Evolutionary conservation across 78 protist species (phyloP).

Genomic region (Acrasis kona): DNA sequence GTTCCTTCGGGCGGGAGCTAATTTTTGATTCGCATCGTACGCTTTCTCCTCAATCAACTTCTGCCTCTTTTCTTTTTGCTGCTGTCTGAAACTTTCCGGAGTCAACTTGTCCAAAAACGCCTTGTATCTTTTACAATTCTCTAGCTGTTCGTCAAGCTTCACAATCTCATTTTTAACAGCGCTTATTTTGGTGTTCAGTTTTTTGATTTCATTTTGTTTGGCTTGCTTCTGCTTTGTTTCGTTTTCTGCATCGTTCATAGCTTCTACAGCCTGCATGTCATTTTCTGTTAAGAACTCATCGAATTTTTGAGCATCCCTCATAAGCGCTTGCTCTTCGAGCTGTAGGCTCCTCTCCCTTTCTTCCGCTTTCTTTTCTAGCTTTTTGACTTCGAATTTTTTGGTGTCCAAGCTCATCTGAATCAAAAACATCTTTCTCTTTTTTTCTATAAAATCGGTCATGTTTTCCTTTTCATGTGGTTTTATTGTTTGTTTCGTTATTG

Average conservation of each 20-base stretch:
- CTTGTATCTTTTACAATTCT: slow-evolving; percentile 39
- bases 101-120: slow-evolving; percentile 38
- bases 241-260: slow-evolving; percentile 42
- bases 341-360: slow-evolving; percentile 29
- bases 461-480: slow-evolving; percentile 52
- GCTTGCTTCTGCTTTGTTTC: slow-evolving; percentile 41
- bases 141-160: slow-evolving; percentile 51
- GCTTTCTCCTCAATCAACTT: no score
- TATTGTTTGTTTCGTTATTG: no score
- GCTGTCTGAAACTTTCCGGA: no score
- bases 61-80: no score
- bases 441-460: slow-evolving; percentile 39
- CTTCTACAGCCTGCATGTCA: slow-evolving; percentile 41
- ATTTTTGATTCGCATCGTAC: no score
- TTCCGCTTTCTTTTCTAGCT: slow-evolving; percentile 47
- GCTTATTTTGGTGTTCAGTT: slow-evolving; percentile 30
- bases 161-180: slow-evolving; percentile 31
- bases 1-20: no score
- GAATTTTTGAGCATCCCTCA: slow-evolving; percentile 30
- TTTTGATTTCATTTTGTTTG: slow-evolving; percentile 53
- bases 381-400: slow-evolving; percentile 50
- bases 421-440: slow-evolving; percentile 68
- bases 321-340: slow-evolving; percentile 24
- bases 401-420: slow-evolving; percentile 43
- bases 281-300: slow-evolving; percentile 40